These are phyloP conservation scores for Castanea crenata DNA, from an alignment of 306 rosid genomes.

Conservation along the genomic window DNA sequence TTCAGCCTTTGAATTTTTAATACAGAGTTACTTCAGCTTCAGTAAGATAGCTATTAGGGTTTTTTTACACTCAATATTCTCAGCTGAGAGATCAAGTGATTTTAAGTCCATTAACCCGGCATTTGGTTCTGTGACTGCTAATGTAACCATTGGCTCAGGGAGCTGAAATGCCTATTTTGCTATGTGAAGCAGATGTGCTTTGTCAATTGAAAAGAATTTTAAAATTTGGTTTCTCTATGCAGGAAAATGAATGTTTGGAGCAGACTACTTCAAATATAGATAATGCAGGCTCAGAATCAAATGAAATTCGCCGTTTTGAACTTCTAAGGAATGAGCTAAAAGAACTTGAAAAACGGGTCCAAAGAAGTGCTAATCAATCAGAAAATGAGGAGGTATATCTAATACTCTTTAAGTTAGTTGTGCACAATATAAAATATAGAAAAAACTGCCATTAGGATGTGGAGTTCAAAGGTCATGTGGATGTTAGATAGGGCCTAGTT, in stretches of 20 bases:
- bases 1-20: no score
- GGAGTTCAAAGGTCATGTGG: background rate
- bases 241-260: constrained; percentile 56
- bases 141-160: background rate
- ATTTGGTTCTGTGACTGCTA: background rate
- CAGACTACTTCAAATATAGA: constrained; percentile 48
- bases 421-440: background rate
- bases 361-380: constrained; percentile 73
- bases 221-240: constrained; percentile 32
- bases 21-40: no score
- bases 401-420: constrained; percentile 1
- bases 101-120: background rate
- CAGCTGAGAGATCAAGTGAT: background rate
- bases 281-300: constrained; percentile 50
- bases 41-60: background rate
- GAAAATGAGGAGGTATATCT: constrained; percentile 61
- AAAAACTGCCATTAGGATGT: background rate
- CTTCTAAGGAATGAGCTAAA: constrained; percentile 73
- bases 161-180: constrained; percentile 9
- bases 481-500: background rate
- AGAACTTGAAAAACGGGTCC: constrained; percentile 86
- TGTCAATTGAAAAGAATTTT: constrained; percentile 21
- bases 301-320: constrained; percentile 83
- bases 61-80: background rate
- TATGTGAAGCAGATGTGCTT: constrained; percentile 17